Percentiles rank a stretch among this genome's conserved stretches.
These are phyloP conservation scores for Wickerhamomyces hampshirensis DNA, from an alignment of 805 yeast genomes.

Conservation along the genomic window DNA sequence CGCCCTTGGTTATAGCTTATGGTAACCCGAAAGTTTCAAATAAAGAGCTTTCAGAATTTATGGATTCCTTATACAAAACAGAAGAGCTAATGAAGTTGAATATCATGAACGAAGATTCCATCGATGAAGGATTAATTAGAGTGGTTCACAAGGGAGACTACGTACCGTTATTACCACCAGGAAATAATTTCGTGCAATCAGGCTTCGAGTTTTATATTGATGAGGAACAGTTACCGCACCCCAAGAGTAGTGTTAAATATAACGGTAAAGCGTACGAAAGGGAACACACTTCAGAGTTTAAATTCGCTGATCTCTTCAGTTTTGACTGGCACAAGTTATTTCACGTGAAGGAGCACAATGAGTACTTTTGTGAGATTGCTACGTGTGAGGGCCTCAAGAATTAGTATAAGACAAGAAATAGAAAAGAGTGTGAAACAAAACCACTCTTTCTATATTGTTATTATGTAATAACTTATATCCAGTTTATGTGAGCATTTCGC, in stretches of 20 bases:
- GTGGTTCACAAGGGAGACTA: conserved; percentile 54
- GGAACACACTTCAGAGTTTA: conserved; percentile 11
- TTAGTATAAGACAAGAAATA: conserved; percentile 3
- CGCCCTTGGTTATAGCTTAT: conserved; percentile 54
- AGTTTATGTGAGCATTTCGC: too few relatives aligned
- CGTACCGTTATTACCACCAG: conserved; percentile 58
- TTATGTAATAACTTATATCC: too few relatives aligned
- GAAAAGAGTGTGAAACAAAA: too few relatives aligned
- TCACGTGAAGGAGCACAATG: conserved; percentile 16
- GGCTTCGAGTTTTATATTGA: conserved; percentile 31
- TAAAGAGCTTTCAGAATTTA: conserved; percentile 41
- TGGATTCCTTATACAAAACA: conserved; percentile 45
- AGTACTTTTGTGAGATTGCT: conserved; percentile 17
- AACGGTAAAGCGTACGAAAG: conserved; percentile 13
- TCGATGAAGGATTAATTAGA: conserved; percentile 41
- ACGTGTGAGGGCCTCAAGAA: conserved; percentile 12
- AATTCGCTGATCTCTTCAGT: conserved; percentile 14
- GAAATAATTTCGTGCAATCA: conserved; percentile 29
- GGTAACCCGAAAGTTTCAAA: conserved; percentile 73
- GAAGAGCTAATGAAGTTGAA: conserved; percentile 26
- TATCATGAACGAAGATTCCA: conserved; percentile 11
- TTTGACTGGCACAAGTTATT: conserved; percentile 13
- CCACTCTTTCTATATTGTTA: too few relatives aligned
- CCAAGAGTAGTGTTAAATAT: conserved; percentile 18
- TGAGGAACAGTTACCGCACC: conserved; percentile 34